These are phyloP conservation scores for Xylaria curta DNA, from an alignment of 495 filamentous ascomycete genomes.

Conservation along the genomic window DNA sequence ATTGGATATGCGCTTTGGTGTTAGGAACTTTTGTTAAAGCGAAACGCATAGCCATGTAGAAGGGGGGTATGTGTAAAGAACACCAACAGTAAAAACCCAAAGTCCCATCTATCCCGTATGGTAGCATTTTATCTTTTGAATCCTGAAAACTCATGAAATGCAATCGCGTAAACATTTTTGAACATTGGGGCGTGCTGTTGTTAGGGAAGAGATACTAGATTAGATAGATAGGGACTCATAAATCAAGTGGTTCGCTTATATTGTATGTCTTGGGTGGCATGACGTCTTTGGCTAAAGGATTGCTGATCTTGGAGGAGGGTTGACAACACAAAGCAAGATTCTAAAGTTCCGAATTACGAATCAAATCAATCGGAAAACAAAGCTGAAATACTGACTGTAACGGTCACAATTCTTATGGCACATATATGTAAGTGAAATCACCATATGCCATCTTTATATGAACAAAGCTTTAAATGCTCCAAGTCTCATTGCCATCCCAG, in stretches of 20 bases:
- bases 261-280: not conserved
- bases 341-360: not conserved
- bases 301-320: constrained; percentile 1
- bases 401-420: not conserved
- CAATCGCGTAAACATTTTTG: constrained; percentile 2
- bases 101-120: not conserved
- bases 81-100: not conserved
- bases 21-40: not conserved
- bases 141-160: not conserved
- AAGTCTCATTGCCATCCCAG: constrained; percentile 5
- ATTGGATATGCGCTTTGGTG: not conserved
- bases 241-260: constrained; percentile 21
- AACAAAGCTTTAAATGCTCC: constrained; percentile 17
- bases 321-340: not conserved
- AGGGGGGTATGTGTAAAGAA: not conserved
- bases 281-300: constrained; percentile 3
- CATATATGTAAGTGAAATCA: constrained; percentile 37
- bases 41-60: not conserved
- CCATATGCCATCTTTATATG: constrained; percentile 13
- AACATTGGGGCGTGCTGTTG: not conserved
- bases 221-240: not conserved
- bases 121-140: not conserved
- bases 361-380: not conserved
- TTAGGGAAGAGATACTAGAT: not conserved
- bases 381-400: not conserved